Evolutionary conservation across 2,329 filamentous ascomycete species (phyloP).

Genomic region (Fusarium coffeatum): DNA sequence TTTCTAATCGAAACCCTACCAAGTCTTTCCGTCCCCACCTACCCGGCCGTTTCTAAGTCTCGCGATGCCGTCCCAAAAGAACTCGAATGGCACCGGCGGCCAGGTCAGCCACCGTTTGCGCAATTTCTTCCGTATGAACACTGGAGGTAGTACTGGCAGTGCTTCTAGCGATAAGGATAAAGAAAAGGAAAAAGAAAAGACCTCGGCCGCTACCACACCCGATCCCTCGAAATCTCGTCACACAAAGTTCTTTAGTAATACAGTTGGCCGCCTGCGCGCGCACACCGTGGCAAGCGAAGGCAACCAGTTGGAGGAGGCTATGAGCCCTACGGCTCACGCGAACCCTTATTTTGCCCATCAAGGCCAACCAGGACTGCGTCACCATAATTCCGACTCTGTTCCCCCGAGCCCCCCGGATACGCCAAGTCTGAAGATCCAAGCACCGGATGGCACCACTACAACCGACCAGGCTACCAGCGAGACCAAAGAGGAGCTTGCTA

Average conservation of each 20-base stretch:
- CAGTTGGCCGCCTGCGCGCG: constrained; percentile 87
- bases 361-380: constrained; percentile 89
- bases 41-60: constrained; percentile 7
- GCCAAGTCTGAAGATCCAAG: constrained; percentile 79
- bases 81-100: constrained; percentile 60
- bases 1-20: constrained; percentile 48
- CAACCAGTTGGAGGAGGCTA: constrained; percentile 85
- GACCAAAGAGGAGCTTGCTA: constrained; percentile 92
- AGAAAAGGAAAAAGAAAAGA: constrained; percentile 51
- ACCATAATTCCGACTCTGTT: constrained; percentile 94
- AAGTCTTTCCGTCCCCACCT: constrained; percentile 30
- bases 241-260: constrained; percentile 87
- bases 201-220: constrained; percentile 23
- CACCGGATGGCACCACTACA: constrained; percentile 70
- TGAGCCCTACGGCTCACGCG: constrained; percentile 92
- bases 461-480: constrained; percentile 76
- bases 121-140: constrained; percentile 78
- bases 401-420: constrained; percentile 94
- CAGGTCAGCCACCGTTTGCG: constrained; percentile 76
- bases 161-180: constrained; percentile 53
- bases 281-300: constrained; percentile 94
- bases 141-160: constrained; percentile 53
- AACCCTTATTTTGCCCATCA: constrained; percentile 99
- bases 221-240: constrained; percentile 74
- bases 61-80: constrained; percentile 66